Evolutionary conservation across 257 asterid species (phyloP).

Genomic region (Solanum virginianum): DNA sequence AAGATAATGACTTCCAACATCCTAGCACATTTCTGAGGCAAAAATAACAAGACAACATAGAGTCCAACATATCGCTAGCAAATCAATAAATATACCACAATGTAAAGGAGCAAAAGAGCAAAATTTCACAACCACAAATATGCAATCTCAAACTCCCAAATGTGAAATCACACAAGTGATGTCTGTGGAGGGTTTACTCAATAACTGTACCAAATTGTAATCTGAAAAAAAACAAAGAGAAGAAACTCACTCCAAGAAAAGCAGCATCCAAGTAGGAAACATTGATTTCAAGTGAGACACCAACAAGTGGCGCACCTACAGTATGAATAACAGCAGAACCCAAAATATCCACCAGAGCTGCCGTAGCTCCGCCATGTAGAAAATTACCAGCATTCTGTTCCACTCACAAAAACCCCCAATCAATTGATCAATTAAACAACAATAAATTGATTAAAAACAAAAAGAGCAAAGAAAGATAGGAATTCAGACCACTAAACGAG

Average conservation of each 20-base stretch:
- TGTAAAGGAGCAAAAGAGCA: neutral
- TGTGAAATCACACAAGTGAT: no score
- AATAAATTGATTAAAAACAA: neutral
- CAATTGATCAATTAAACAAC: neutral
- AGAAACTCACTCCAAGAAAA: conserved; percentile 42
- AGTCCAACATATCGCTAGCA: neutral
- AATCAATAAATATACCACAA: neutral
- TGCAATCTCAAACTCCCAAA: neutral
- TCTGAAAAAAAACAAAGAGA: neutral
- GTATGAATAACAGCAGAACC: conserved; percentile 55
- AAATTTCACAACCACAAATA: neutral
- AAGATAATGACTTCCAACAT: neutral
- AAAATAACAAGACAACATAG: neutral
- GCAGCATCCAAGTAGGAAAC: conserved; percentile 57
- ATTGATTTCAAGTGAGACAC: conserved; percentile 71
- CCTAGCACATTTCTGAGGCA: neutral
- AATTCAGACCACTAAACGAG: conserved; percentile 70
- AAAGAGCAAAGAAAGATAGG: neutral
- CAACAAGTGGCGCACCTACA: conserved; percentile 35
- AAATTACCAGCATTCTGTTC: conserved; percentile 44
- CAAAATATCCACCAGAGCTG: conserved; percentile 59
- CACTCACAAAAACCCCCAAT: neutral
- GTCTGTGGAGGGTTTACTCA: neutral
- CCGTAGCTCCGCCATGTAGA: conserved; percentile 75
- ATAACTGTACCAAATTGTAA: neutral